Evolutionary conservation across 2,329 filamentous ascomycete genomes (phyloP), one percentile per base, ranked within the genome.

Genomic region (Metarhizium humberi): DNA sequence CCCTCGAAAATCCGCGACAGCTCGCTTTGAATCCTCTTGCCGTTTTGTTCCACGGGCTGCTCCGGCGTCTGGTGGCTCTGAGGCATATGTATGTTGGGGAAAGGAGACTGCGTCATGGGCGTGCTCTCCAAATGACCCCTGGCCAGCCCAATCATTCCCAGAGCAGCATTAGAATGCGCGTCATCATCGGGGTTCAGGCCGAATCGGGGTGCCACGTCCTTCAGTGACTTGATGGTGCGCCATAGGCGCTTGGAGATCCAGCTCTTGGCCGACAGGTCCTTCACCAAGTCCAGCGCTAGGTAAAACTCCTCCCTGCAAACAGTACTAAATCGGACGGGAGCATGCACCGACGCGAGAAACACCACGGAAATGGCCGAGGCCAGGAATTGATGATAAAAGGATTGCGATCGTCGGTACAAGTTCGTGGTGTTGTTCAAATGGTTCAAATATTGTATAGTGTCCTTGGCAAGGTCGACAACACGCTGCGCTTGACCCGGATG

Each of bases 371-470:
- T 81, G 2, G 86, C 85, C 0, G 86, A 88, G 1, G 86, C 84
- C 20, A 92, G 75, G 63, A 92, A 92, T 62, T 91, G 88, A 67
- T 92, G 87, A 71, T 90, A 91, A 66, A 90, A 87, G 6, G 86
- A 82, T 69, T 91, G 87, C 52, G 87, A 81, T 38, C 78, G 80
- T 40, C 82, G 78, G 67, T 92, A 91, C 3, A 91, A 77, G 57
- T 87, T 84, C 0, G 84, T 84, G 1, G 84, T 87, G 64, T 80
- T 84, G 69, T 91, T 89, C 55, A 90, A 76, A 55, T 86, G 80
- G 5, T 81, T 81, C 10, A 92, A 75, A 56, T 87, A 86, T 6
- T 81, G 80, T 57, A 92, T 87, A 1, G 87, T 90, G 61, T 91
- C 87, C 64, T 88, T 88, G 14, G 88, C 86, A 1, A 92, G 77